Percentiles rank a stretch among this genome's conserved stretches.
Evolutionary conservation across 164 flowering plant genomes (phyloP).

Genomic region (Vitis riparia): DNA sequence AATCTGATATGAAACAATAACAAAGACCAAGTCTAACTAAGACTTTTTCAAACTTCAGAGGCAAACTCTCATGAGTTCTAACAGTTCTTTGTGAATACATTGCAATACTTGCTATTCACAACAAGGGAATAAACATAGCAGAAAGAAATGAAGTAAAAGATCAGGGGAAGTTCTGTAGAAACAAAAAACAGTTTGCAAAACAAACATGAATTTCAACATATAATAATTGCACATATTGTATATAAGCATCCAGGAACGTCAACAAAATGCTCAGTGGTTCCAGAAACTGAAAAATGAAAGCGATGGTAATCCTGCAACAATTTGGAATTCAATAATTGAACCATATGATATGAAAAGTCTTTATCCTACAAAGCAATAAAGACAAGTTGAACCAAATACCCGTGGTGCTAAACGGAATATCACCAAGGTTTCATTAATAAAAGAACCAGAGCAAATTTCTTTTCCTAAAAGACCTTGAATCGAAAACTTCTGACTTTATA

Average conservation of each 20-base stretch:
- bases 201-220: not conserved
- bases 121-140: slow-evolving; percentile 91
- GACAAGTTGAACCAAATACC: slow-evolving; percentile 35
- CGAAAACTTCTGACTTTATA: slow-evolving; percentile 86
- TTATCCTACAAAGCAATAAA: not conserved
- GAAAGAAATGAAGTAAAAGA: slow-evolving; percentile 6
- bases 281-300: slow-evolving; percentile 88
- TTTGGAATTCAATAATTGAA: not conserved
- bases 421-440: slow-evolving; percentile 70
- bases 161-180: slow-evolving; percentile 7
- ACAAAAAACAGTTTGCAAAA: not conserved
- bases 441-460: slow-evolving; percentile 46
- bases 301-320: slow-evolving; percentile 90
- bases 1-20: too few species aligned
- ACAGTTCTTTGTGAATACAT: slow-evolving; percentile 87
- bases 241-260: slow-evolving; percentile 82
- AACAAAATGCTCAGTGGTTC: slow-evolving; percentile 63
- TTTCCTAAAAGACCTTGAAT: slow-evolving; percentile 84
- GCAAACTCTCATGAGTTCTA: too few species aligned
- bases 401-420: slow-evolving; percentile 99
- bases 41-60: too few species aligned
- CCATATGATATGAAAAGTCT: too few species aligned
- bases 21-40: too few species aligned
- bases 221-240: slow-evolving; percentile 49
- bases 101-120: slow-evolving; percentile 93